Conservation (phyloP, 192 early-diverging fungal genomes). For the Backusella sp. region DNA sequence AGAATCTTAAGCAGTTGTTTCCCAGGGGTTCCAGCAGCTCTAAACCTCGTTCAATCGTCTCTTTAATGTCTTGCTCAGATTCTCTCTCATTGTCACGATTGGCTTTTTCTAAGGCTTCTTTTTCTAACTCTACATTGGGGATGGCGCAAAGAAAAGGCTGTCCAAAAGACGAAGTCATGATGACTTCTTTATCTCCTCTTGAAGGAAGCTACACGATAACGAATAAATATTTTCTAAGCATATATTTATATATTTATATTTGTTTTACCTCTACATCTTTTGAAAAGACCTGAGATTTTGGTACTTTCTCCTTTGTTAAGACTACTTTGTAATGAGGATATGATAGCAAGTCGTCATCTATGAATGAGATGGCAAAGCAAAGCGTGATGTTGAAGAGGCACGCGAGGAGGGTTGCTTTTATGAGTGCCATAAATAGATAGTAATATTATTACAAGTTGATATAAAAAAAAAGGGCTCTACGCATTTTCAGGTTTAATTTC, state of each 20-base stretch:
- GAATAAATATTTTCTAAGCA: background rate
- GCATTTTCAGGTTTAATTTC: background rate
- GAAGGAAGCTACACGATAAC: background rate
- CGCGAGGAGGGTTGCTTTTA: background rate
- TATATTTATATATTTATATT: background rate
- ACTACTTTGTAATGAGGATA: constrained; percentile 47
- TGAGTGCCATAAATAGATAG: background rate
- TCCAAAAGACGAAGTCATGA: constrained; percentile 42
- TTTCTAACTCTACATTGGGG: constrained; percentile 40
- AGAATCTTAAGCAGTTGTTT: constrained; percentile 48
- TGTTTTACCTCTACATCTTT: constrained; percentile 11
- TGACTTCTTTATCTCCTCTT: constrained; percentile 21
- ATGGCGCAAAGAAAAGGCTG: constrained; percentile 55
- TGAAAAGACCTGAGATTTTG: constrained; percentile 29
- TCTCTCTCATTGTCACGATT: constrained; percentile 13
- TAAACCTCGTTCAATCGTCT: constrained; percentile 52
- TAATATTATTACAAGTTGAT: background rate
- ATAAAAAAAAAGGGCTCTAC: background rate
- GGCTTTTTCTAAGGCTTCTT: constrained; percentile 16
- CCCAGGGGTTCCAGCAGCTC: constrained; percentile 52
- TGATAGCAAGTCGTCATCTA: constrained; percentile 48
- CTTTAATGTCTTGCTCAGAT: constrained; percentile 34
- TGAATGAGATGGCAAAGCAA: constrained; percentile 19
- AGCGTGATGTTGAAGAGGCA: background rate
- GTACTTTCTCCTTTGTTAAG: constrained; percentile 32